Conservation (phyloP, 176 grass and related monocot genomes). For the Cenchrus purpureus region DNA sequence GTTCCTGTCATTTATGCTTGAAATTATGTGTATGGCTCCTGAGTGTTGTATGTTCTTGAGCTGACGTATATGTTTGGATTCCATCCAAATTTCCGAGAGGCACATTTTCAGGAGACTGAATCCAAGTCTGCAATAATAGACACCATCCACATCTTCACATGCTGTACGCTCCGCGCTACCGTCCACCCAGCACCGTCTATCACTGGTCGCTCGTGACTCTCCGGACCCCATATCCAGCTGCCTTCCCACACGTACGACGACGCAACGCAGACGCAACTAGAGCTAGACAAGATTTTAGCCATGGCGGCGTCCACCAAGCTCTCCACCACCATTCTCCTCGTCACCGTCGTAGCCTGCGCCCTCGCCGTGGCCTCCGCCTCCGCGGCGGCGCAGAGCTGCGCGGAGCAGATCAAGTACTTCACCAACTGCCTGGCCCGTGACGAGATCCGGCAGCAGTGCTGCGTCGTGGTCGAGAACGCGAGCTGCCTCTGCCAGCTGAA, state of each 20-base stretch:
- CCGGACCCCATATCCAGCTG: not conserved
- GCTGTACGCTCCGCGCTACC: constrained; percentile 14
- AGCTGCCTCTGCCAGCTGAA: constrained; percentile 23
- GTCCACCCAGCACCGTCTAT: constrained; percentile 1
- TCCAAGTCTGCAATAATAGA: not conserved
- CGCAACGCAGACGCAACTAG: not conserved
- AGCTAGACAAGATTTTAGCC: not conserved
- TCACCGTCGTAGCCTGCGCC: not conserved
- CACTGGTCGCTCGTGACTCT: not conserved
- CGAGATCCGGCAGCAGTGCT: not conserved
- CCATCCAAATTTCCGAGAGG: too few relatives aligned
- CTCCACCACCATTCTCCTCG: not conserved
- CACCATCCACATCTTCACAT: constrained; percentile 18
- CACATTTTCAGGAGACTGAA: too few relatives aligned
- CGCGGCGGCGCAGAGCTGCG: not conserved
- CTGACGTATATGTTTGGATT: too few relatives aligned
- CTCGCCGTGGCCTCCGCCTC: not conserved
- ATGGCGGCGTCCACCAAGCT: constrained; percentile 19
- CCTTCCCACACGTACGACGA: not conserved
- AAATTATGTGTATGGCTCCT: too few relatives aligned
- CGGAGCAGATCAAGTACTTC: constrained; percentile 7
- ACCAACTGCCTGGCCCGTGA: constrained; percentile 4
- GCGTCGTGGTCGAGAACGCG: not conserved
- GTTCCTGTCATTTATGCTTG: too few relatives aligned
- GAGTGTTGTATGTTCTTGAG: too few relatives aligned